Conservation (phyloP, 2,329 filamentous ascomycete species). For the Tolypocladium nubicola region DNA sequence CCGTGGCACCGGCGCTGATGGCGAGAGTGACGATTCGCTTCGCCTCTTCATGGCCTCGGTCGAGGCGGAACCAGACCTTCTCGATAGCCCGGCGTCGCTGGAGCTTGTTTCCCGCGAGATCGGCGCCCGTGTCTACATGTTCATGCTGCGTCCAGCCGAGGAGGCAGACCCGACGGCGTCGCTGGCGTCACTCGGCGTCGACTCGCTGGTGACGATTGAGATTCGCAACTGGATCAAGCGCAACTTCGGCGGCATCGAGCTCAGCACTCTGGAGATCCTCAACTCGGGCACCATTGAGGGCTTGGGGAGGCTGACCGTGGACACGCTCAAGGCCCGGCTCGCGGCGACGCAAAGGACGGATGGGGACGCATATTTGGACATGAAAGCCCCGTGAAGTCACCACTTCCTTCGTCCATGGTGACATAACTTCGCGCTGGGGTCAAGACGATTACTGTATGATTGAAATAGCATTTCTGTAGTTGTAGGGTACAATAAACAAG, state of each 20-base stretch:
- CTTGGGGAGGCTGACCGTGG: slow-evolving; percentile 1
- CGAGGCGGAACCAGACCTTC: not conserved
- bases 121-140: slow-evolving; percentile 3
- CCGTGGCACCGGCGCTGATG: not conserved
- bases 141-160: slow-evolving; percentile 3
- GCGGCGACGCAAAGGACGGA: too few relatives aligned
- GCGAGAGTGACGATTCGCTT: slow-evolving; percentile 2
- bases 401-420: too few relatives aligned
- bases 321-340: not conserved
- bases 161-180: slow-evolving; percentile 2
- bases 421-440: too few relatives aligned
- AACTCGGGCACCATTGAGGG: slow-evolving; percentile 2
- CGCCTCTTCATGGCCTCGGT: slow-evolving; percentile 3
- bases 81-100: not conserved
- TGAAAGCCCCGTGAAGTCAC: too few relatives aligned
- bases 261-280: slow-evolving; percentile 5
- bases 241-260: slow-evolving; percentile 2
- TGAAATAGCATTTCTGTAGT: too few relatives aligned
- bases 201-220: slow-evolving; percentile 8
- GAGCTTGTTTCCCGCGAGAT: slow-evolving; percentile 3
- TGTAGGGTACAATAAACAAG: too few relatives aligned
- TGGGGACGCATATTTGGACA: too few relatives aligned
- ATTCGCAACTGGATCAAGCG: slow-evolving; percentile 9
- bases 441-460: too few relatives aligned
- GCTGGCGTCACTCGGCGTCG: slow-evolving; percentile 5